Conservation (phyloP, 768 basidiomycete species). For the Suillus luteus region DNA sequence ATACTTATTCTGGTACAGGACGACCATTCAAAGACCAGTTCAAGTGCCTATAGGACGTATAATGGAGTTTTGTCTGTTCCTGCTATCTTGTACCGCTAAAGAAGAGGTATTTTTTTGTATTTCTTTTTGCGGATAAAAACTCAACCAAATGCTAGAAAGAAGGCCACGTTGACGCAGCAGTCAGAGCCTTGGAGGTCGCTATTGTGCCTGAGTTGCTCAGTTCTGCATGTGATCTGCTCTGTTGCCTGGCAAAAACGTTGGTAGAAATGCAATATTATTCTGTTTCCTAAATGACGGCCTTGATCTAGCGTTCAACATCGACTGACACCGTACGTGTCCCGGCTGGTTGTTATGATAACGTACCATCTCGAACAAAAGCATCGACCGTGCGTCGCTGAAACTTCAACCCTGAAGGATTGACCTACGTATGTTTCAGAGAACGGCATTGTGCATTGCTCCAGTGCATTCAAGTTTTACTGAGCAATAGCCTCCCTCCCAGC, state of each 20-base stretch:
- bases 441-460: slow-evolving; percentile 48
- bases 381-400: slow-evolving; percentile 43
- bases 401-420: slow-evolving; percentile 1
- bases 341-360: slow-evolving; percentile 51
- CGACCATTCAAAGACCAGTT: slow-evolving; percentile 60
- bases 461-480: slow-evolving; percentile 45
- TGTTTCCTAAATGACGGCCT: neutral
- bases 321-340: slow-evolving; percentile 56
- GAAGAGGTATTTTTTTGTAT: slow-evolving; percentile 43
- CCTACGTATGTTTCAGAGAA: slow-evolving; percentile 27
- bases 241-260: slow-evolving; percentile 51
- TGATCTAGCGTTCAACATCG: slow-evolving; percentile 50
- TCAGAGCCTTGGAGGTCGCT: slow-evolving; percentile 55
- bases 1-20: slow-evolving; percentile 37
- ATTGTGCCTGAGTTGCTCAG: slow-evolving; percentile 45
- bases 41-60: slow-evolving; percentile 68
- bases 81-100: slow-evolving; percentile 51
- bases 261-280: slow-evolving; percentile 3
- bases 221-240: slow-evolving; percentile 46
- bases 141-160: slow-evolving; percentile 23
- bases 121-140: slow-evolving; percentile 12
- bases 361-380: slow-evolving; percentile 63
- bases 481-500: slow-evolving; percentile 45
- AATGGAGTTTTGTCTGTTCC: slow-evolving; percentile 50
- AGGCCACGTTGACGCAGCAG: slow-evolving; percentile 49